Base-by-base conservation (phyloP, 2,329 filamentous ascomycete species). In the Penicillium sp. region DNA sequence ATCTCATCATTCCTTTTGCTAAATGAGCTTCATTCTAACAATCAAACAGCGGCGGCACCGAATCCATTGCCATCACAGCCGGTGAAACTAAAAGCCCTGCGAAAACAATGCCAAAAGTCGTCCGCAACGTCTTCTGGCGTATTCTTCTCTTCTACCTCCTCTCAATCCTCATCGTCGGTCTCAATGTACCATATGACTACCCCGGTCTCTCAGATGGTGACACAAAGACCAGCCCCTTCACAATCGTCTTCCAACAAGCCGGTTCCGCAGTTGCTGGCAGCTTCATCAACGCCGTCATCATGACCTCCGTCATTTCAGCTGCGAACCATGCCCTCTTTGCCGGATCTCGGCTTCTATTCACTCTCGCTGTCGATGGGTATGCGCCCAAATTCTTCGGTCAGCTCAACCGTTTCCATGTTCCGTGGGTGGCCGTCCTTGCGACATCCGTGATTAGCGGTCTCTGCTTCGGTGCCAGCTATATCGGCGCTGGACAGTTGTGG, bases 71-170 rank as follows among this genome's bases (percentile, higher is more conserved):
- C 50, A 85, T 88, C 57, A 87, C 86, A 0, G 86, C 86, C 1
- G 86, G 86, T 43, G 86, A 89, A 70, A 88, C 86, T 2, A 84
- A 82, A 63, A 80, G 88, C 62, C 86, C 86, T 0, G 79, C 82
- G 19, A 81, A 80, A 61, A 87, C 81, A 56, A 74, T 89, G 35
- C 86, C 86, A 1, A 80, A 80, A 3, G 86, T 87, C 3, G 83
- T 88, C 46, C 84, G 84, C 63, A 87, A 88, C 55, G 84, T 87
- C 40, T 87, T 87, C 66, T 87, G 83, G 83, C 81, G 85, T 6
- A 85, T 86, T 53, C 60, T 85, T 4, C 75, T 84, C 9, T 85
- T 85, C 71, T 82, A 81, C 62, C 73, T 82, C 50, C 71, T 79
- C 6, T 82, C 81, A 0, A 75, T 84, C 47, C 70, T 84, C 7